These are phyloP conservation scores for Pseudopithomyces chartarum DNA, from an alignment of 2,329 filamentous ascomycete species.

Conservation along the genomic window DNA sequence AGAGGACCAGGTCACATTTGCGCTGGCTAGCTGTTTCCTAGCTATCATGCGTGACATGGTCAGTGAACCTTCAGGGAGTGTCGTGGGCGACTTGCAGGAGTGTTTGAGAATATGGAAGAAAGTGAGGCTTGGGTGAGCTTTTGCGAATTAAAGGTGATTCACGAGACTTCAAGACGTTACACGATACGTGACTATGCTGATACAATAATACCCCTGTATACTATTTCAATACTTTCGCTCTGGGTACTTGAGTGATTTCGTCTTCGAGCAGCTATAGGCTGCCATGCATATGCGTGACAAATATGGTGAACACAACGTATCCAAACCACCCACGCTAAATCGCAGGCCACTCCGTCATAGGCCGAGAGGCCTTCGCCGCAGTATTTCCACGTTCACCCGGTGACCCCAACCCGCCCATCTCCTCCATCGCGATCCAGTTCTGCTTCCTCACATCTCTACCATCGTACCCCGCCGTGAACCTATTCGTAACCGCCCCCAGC, in stretches of 20 bases:
- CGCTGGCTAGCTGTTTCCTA: constrained; percentile 27
- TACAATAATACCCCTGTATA: not conserved
- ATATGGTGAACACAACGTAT: not conserved
- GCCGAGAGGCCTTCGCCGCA: not conserved
- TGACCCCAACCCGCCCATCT: not conserved
- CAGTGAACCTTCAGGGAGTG: constrained; percentile 24
- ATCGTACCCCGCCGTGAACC: not conserved
- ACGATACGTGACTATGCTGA: not conserved
- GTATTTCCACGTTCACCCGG: not conserved
- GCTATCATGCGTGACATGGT: constrained; percentile 21
- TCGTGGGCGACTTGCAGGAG: constrained; percentile 34
- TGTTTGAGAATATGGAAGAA: constrained; percentile 37
- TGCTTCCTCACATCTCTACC: not conserved
- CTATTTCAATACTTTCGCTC: not conserved
- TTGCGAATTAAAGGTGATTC: too few species aligned
- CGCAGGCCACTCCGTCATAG: not conserved
- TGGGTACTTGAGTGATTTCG: not conserved
- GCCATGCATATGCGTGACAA: not conserved
- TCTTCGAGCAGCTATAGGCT: not conserved
- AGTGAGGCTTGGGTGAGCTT: constrained; percentile 26
- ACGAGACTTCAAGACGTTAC: not conserved
- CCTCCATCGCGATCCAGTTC: not conserved
- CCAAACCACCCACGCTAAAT: not conserved
- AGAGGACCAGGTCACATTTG: constrained; percentile 25
- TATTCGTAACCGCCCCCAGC: not conserved